Percentiles rank a stretch among this genome's conserved stretches.
Conservation (phyloP, 257 asterid genomes). For the Haberlea rhodopensis region DNA sequence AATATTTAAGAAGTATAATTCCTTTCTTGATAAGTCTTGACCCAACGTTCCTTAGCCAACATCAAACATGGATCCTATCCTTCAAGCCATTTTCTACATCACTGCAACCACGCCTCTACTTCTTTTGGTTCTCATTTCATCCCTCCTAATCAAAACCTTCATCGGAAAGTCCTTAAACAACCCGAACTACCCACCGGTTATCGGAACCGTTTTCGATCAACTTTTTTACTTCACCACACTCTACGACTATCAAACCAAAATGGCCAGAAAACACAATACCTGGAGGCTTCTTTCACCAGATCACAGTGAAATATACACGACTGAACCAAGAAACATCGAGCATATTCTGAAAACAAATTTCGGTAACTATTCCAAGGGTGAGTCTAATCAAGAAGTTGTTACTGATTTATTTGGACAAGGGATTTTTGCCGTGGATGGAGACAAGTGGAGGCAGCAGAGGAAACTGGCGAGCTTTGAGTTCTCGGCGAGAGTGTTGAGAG, state of each 20-base stretch:
- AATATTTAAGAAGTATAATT: no score
- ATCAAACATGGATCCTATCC: conserved; percentile 37
- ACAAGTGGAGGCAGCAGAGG: conserved; percentile 72
- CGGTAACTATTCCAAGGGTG: conserved; percentile 47
- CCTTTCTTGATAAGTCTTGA: no score
- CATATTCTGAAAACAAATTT: conserved; percentile 59
- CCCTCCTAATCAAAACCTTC: conserved; percentile 35
- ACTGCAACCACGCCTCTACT: conserved; percentile 22
- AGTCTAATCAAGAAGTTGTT: conserved; percentile 41
- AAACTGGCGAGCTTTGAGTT: conserved; percentile 72
- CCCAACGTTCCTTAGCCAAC: no score
- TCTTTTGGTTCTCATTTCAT: conserved; percentile 24
- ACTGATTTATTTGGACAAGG: conserved; percentile 63
- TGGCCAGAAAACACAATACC: conserved; percentile 40
- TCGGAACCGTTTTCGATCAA: conserved; percentile 64
- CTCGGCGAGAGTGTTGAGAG: conserved; percentile 64
- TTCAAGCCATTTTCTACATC: conserved; percentile 25
- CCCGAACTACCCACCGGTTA: conserved; percentile 52
- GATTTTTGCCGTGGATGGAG: conserved; percentile 68
- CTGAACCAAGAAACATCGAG: conserved; percentile 52
- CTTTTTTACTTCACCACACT: conserved; percentile 51
- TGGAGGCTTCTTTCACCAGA: conserved; percentile 47
- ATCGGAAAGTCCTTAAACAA: conserved; percentile 47
- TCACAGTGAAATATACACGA: conserved; percentile 59
- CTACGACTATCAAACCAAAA: conserved; percentile 44